Evolutionary conservation across 2,329 filamentous ascomycete genomes (phyloP).

Genomic region (Alternaria consortialis): DNA sequence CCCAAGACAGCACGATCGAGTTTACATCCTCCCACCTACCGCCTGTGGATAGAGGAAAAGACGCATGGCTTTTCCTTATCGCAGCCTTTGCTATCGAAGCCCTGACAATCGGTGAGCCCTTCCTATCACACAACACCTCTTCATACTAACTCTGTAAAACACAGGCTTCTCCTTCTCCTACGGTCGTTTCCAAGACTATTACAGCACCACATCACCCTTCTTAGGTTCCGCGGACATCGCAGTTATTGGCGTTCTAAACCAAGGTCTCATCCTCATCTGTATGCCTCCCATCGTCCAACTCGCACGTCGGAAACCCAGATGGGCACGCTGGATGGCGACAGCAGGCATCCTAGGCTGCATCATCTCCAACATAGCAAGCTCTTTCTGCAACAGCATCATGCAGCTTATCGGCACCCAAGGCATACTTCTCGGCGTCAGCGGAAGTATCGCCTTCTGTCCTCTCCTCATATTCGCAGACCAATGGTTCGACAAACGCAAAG

Average conservation of each 20-base stretch:
- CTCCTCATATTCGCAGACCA: constrained; percentile 65
- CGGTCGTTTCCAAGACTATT: constrained; percentile 76
- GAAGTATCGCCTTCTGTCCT: constrained; percentile 57
- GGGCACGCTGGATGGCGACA: constrained; percentile 41
- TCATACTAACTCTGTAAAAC: background rate
- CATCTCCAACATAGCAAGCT: background rate
- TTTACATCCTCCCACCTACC: constrained; percentile 12
- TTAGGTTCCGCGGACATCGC: constrained; percentile 62
- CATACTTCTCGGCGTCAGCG: background rate
- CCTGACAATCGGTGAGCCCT: constrained; percentile 28
- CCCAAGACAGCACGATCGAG: background rate
- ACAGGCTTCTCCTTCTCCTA: constrained; percentile 73
- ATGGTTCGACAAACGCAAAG: constrained; percentile 67
- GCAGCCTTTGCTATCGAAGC: constrained; percentile 60
- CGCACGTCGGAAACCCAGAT: constrained; percentile 41
- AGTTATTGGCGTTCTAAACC: constrained; percentile 70
- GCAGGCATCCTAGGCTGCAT: constrained; percentile 1
- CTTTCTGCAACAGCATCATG: background rate
- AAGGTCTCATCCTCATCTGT: constrained; percentile 57
- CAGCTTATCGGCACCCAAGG: background rate
- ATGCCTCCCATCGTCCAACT: constrained; percentile 50
- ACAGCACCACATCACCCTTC: constrained; percentile 68
- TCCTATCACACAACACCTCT: background rate
- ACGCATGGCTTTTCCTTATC: constrained; percentile 28
- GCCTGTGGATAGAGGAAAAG: constrained; percentile 26